Base-by-base conservation (phyloP, 148 eudicot genomes). In the Nepenthes gracilis region DNA sequence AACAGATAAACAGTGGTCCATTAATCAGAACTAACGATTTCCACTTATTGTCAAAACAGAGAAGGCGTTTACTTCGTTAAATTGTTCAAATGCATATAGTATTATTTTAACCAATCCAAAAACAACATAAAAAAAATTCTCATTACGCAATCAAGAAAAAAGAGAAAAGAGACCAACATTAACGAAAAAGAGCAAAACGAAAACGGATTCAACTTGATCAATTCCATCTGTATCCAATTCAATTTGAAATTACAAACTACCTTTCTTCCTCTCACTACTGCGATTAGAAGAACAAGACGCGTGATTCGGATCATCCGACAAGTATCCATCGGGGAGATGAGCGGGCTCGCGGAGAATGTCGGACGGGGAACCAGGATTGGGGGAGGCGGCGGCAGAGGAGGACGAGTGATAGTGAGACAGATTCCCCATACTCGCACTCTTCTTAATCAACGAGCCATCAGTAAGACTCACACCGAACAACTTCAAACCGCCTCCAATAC, bases 351-450 rank as follows among this genome's bases (percentile, higher is more conserved):
- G 78, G 15, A 67, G 60, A 10, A 23, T 72, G 48, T 74, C 85
- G 7, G 67, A 55, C 8, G 84, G 82, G 1, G 91, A 85, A 50
- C 68, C 62, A 40, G 81, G 70, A 38, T 62, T 72, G 0, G 83
- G 78, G 2, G 90, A 79, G 6, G 72, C 71, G 38, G 76, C 78
- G 14, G 86, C 69, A 2, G 83, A 67, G 1, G 84, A 62, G 11
- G 85, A 67, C 9, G 78, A 66, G 36, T 81, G 76, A 40, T 74
- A 78, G 59, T 71, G 82, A 35, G 83, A 72, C 33, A 89, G 68
- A 72, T 87, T 87, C 0, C 96, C 97, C 96, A 85, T 87, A 67
- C 96, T 87, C 9, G 87, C 89, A 68, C 97, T 91, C 79, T 91
- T 91, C 75, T 87, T 87, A 55, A 91, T 80, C 50, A 78, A 72